Conservation (phyloP, 805 yeast species). For the Pichia pseudocactophila region DNA sequence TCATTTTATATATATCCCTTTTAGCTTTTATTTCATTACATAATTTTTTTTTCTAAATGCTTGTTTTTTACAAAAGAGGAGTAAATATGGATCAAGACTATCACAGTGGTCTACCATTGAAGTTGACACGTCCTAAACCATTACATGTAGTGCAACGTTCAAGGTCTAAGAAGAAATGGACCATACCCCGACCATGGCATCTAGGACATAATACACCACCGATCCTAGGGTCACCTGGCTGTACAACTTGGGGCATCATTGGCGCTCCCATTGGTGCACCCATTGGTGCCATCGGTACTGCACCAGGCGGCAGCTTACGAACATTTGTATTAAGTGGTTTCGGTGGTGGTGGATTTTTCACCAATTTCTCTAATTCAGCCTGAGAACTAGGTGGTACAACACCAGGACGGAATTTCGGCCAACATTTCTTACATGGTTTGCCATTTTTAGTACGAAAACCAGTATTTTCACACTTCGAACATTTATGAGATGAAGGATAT, state of each 20-base stretch:
- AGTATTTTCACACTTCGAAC: slow-evolving; percentile 66
- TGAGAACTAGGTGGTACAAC: slow-evolving; percentile 15
- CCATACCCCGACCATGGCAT: slow-evolving; percentile 59
- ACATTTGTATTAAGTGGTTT: slow-evolving; percentile 20
- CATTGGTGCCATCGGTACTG: slow-evolving; percentile 5
- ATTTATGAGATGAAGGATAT: slow-evolving; percentile 53
- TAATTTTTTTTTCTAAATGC: no score
- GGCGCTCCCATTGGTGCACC: not conserved
- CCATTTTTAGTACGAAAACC: slow-evolving; percentile 57
- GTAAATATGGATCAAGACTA: not conserved
- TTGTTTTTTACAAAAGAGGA: no score
- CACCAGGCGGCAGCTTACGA: slow-evolving; percentile 22
- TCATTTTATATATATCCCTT: not conserved
- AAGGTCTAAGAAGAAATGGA: slow-evolving; percentile 47
- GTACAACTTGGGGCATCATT: slow-evolving; percentile 29
- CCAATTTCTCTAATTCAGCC: slow-evolving; percentile 9
- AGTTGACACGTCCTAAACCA: slow-evolving; percentile 53
- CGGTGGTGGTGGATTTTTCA: slow-evolving; percentile 11
- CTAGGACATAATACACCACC: slow-evolving; percentile 71
- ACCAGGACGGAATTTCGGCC: slow-evolving; percentile 41
- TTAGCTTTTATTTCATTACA: no score
- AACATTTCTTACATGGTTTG: slow-evolving; percentile 61
- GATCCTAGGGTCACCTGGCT: slow-evolving; percentile 69
- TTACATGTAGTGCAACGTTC: slow-evolving; percentile 56
- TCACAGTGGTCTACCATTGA: slow-evolving; percentile 12